Conservation (phyloP, 163 green algal species). For the Scenedesmus sp. region DNA sequence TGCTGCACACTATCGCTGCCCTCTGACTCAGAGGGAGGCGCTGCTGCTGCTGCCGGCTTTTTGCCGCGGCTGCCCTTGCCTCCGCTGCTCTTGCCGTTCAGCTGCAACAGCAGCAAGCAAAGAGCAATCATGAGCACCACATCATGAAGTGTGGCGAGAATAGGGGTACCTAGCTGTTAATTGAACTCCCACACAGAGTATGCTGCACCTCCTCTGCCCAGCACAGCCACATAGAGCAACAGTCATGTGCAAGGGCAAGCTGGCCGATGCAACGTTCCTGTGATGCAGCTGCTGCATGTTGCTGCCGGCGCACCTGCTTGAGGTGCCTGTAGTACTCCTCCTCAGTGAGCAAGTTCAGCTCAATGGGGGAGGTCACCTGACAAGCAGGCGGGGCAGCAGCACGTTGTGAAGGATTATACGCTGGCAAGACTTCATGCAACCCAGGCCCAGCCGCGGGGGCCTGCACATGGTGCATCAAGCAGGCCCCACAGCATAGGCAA, state of each 20-base stretch:
- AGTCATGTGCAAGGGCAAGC: no score
- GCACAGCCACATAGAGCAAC: no score
- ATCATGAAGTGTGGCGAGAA: background rate
- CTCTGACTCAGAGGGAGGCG: background rate
- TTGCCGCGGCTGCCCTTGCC: slow-evolving; percentile 19
- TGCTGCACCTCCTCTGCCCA: no score
- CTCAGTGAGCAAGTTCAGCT: slow-evolving; percentile 62
- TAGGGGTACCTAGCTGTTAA: background rate
- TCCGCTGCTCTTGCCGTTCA: background rate
- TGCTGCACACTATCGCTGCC: background rate
- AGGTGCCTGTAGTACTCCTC: slow-evolving; percentile 51
- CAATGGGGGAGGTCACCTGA: slow-evolving; percentile 60
- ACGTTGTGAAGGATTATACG: background rate
- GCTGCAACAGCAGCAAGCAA: background rate
- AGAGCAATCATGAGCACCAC: background rate
- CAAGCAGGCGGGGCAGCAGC: background rate
- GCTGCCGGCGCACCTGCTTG: slow-evolving; percentile 11
- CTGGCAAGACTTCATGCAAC: no score
- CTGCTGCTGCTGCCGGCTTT: slow-evolving; percentile 12
- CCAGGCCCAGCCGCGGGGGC: no score
- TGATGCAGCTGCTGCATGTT: background rate
- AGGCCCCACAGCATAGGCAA: no score
- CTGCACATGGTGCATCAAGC: no score
- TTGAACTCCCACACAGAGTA: no score
- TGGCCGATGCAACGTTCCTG: background rate